phyloP scores from a whole-genome alignment of 1,284 basidiomycete genomes.

The Ustilago curta region DNA sequence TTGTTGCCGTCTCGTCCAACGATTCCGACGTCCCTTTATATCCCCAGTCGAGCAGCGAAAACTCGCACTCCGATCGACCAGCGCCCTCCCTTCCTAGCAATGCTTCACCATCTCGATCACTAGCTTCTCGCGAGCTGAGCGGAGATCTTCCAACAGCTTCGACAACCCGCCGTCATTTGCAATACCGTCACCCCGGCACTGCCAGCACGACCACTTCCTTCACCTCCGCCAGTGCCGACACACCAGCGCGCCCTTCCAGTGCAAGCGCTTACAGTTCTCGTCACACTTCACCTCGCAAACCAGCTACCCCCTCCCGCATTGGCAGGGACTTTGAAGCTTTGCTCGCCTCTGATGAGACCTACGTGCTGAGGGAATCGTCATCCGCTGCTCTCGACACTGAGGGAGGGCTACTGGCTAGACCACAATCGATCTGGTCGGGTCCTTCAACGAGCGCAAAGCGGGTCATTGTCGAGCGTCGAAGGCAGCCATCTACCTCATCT shows the following conservation, averaged over 20 bases:
- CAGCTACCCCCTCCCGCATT: conserved; percentile 27
- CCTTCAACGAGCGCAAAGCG: conserved; percentile 18
- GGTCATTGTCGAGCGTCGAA: conserved; percentile 39
- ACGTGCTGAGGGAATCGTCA: conserved; percentile 42
- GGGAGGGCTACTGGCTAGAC: not conserved
- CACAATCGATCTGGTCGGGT: conserved; percentile 1
- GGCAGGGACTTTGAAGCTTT: conserved; percentile 52
- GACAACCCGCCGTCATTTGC: conserved; percentile 4
- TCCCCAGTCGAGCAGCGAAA: conserved; percentile 15
- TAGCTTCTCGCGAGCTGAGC: conserved; percentile 14
- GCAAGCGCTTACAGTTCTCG: conserved; percentile 19
- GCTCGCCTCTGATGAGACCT: conserved; percentile 55
- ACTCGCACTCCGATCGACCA: conserved; percentile 3
- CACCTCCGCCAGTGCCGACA: conserved; percentile 25
- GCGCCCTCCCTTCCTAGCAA: conserved; percentile 10
- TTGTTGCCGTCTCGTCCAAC: conserved; percentile 32
- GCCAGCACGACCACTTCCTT: conserved; percentile 35
- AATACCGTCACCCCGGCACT: conserved; percentile 15
- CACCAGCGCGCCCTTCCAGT: conserved; percentile 5
- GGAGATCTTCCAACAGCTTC: conserved; percentile 12
- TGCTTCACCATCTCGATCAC: conserved; percentile 4
- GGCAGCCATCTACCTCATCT: conserved; percentile 17
- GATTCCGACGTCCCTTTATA: conserved; percentile 43
- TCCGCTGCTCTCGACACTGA: conserved; percentile 30
- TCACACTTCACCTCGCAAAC: conserved; percentile 24